A percentile compares a stretch with the other conserved stretches of the same genome.
phyloP scores from a whole-genome alignment of 345 rosid genomes.

The Citrus mangshanensis region DNA sequence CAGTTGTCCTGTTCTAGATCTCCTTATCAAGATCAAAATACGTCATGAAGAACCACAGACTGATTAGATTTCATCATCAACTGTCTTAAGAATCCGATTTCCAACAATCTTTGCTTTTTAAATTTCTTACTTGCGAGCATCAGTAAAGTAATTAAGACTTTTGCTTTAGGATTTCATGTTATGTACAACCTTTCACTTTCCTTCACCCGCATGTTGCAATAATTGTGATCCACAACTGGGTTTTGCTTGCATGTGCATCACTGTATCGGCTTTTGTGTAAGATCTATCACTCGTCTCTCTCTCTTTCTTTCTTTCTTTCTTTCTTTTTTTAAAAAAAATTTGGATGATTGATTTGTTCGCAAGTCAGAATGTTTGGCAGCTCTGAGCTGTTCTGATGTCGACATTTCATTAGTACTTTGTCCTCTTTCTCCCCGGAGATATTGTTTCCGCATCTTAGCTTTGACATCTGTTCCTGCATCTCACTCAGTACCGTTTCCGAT shows the following conservation, averaged over 20 bases:
- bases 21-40: background rate
- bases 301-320: no score
- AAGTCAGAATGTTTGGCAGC: background rate
- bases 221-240: constrained; percentile 2
- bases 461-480: constrained; percentile 11
- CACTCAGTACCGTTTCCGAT: no score
- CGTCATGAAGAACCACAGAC: background rate
- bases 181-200: background rate
- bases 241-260: constrained; percentile 13
- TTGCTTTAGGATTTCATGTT: background rate
- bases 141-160: background rate
- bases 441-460: constrained; percentile 1
- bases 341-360: no score
- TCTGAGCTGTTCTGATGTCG: constrained; percentile 39
- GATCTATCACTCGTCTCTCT: constrained; percentile 1
- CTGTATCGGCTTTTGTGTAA: background rate
- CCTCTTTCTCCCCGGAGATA: background rate
- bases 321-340: no score
- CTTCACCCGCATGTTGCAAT: background rate
- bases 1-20: background rate
- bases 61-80: background rate
- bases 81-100: constrained; percentile 1
- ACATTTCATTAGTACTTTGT: constrained; percentile 16
- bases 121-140: background rate
- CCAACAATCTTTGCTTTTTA: background rate